Base-by-base conservation (phyloP, 129 eudicot species). In the Smallanthus sonchifolius region DNA sequence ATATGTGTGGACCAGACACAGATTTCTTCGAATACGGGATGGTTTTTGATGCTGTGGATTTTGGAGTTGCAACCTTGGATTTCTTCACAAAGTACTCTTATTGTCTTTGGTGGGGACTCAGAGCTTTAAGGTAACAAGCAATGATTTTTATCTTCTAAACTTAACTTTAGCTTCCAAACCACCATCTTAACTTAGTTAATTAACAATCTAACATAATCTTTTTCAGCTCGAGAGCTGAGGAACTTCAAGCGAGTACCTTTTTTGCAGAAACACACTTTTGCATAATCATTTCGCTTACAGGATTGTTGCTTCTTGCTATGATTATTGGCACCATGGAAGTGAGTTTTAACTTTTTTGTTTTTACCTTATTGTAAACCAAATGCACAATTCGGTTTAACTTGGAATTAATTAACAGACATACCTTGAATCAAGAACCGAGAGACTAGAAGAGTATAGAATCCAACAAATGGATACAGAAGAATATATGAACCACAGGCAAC, bases 311-410 rank as follows among this genome's bases (percentile, higher is more conserved):
- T 11, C 87, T 89, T 54, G 94, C 91, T 37, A 76, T 89, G 93
- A 85, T 89, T 15, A 89, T 89, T 57, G 97, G 97, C 48, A 87
- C 91, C 70, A 89, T 92, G 96, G 96, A 92, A 77, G 97, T 88
- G 73, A 82, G 82, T 66, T 55, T 65, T 73, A 43, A 17, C 13
- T 15, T 3, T 34, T 15, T 51, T 0, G 20, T 62, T 62, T 16
- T 57, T 28, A 24, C 55, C 34, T 15, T 34, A 11, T 0, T 19
- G 38, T 40, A 47, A 68, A 56, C 48, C 30, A 42, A 24, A n/a
- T 44, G 38, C 44, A n/a, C 61, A 7, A 30, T 45, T 43, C 2
- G 15, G 60, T 14, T 64, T 43, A 34, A 52, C 56, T 38, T 59
- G 10, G 57, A 37, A 39, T 24, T 24, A 9, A 59, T 14, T 16